A percentile compares a stretch with the other conserved stretches of the same genome.
Conservation (phyloP, 495 filamentous ascomycete genomes). For the Penicillium longicatenatum region DNA sequence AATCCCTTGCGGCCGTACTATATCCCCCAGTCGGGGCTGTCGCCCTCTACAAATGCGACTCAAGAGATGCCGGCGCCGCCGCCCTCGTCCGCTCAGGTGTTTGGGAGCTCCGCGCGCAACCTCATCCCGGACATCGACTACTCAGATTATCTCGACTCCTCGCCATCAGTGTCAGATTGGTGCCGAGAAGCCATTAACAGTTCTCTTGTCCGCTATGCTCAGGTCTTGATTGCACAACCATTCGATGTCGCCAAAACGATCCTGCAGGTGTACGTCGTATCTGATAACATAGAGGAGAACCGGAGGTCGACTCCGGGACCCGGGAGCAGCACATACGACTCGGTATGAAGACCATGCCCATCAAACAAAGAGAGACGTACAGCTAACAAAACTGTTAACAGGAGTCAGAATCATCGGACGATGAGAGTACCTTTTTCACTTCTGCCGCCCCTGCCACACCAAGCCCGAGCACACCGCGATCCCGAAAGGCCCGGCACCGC, state of each 20-base stretch:
- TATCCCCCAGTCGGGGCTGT: conserved; percentile 67
- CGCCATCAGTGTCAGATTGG: conserved; percentile 70
- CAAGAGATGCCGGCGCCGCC: conserved; percentile 41
- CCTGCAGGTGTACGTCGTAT: conserved; percentile 71
- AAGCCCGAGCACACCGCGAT: conserved; percentile 56
- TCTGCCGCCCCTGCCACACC: conserved; percentile 61
- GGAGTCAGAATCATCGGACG: conserved; percentile 62
- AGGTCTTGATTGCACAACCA: conserved; percentile 84
- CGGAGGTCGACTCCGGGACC: conserved; percentile 31
- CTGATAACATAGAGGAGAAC: conserved; percentile 36
- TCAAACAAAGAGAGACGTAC: conserved; percentile 6
- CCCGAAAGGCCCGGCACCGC: conserved; percentile 43
- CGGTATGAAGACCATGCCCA: conserved; percentile 27
- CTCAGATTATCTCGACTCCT: conserved; percentile 79
- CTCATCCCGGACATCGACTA: conserved; percentile 88
- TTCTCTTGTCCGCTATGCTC: conserved; percentile 82
- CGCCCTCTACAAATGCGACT: conserved; percentile 32
- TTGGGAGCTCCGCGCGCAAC: conserved; percentile 76
- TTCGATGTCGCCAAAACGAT: conserved; percentile 96
- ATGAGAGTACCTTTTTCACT: conserved; percentile 86
- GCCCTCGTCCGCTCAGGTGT: conserved; percentile 49
- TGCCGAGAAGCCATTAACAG: conserved; percentile 74
- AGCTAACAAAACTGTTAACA: conserved; percentile 21
- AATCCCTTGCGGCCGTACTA: conserved; percentile 97
- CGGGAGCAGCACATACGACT: conserved; percentile 39